phyloP scores from a whole-genome alignment of 805 yeast species.

The Blastobotrys parvus region DNA sequence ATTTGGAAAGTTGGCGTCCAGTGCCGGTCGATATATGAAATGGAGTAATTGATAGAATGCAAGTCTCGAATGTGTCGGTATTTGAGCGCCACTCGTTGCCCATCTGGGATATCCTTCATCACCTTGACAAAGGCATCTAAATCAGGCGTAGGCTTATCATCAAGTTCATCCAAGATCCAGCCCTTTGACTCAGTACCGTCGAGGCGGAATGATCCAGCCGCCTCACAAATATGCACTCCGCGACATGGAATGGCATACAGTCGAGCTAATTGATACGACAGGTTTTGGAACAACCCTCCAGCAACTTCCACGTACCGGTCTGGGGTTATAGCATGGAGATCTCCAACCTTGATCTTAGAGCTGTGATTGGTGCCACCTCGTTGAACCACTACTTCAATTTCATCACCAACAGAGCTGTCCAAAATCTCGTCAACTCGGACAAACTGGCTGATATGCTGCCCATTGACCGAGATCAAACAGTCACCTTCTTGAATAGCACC shows the following conservation, averaged over 20 bases:
- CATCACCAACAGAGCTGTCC: conserved; percentile 59
- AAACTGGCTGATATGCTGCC: conserved; percentile 55
- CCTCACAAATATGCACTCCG: conserved; percentile 75
- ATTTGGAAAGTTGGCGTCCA: conserved; percentile 68
- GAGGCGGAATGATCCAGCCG: conserved; percentile 60
- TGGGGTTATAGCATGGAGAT: conserved; percentile 78
- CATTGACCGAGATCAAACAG: conserved; percentile 66
- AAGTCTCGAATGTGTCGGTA: conserved; percentile 74
- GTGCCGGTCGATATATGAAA: conserved; percentile 71
- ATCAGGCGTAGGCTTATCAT: conserved; percentile 65
- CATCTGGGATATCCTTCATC: conserved; percentile 70
- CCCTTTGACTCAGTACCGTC: conserved; percentile 48
- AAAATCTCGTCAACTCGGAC: conserved; percentile 75
- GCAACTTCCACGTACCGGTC: conserved; percentile 69
- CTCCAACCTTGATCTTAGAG: conserved; percentile 51
- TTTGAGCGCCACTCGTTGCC: conserved; percentile 57
- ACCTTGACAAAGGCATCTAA: conserved; percentile 70
- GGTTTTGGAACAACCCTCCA: conserved; percentile 79
- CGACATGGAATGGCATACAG: conserved; percentile 72
- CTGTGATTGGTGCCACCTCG: conserved; percentile 60
- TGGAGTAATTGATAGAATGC: conserved; percentile 62
- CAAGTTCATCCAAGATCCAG: conserved; percentile 74
- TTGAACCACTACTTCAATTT: conserved; percentile 50
- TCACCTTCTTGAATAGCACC: conserved; percentile 75
- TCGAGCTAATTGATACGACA: conserved; percentile 85